Evolutionary conservation across 2,329 filamentous ascomycete species (phyloP).

Genomic region (Trichoderma arundinaceum): DNA sequence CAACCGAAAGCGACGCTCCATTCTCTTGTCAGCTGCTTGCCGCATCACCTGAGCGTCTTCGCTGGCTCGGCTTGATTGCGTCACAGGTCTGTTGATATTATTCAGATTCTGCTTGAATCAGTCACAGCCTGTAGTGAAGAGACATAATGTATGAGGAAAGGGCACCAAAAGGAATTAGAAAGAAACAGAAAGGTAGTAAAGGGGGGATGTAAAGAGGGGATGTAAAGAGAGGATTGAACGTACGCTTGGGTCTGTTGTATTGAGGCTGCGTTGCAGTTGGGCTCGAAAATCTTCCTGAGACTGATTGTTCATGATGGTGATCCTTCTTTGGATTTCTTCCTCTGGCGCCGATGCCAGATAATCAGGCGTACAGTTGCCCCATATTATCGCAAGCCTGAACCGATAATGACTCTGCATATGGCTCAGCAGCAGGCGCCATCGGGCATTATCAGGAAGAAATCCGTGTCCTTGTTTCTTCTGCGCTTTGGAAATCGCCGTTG

Average conservation of each 20-base stretch:
- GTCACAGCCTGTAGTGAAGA: neutral
- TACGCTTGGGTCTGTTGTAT: conserved; percentile 44
- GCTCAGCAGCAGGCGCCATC: conserved; percentile 44
- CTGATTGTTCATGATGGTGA: conserved; percentile 39
- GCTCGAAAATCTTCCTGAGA: conserved; percentile 38
- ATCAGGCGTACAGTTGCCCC: conserved; percentile 37
- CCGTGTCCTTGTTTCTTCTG: conserved; percentile 39
- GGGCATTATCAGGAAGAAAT: conserved; percentile 43
- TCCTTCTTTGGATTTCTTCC: conserved; percentile 38
- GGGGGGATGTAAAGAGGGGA: neutral
- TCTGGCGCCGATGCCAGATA: conserved; percentile 41
- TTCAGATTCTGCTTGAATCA: neutral
- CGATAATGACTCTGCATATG: conserved; percentile 39
- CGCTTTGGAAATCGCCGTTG: conserved; percentile 38
- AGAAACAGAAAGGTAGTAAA: neutral
- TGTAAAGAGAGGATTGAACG: conserved; percentile 31
- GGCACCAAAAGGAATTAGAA: neutral
- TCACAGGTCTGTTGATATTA: conserved; percentile 40
- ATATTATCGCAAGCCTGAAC: conserved; percentile 43
- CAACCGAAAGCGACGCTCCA: conserved; percentile 37
- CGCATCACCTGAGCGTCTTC: conserved; percentile 45
- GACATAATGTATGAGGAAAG: neutral
- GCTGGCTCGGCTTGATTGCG: conserved; percentile 27
- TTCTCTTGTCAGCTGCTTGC: conserved; percentile 42
- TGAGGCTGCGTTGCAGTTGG: conserved; percentile 35